Percentiles rank a stretch among this genome's conserved stretches.
These are phyloP conservation scores for Blastomyces parvus DNA, from an alignment of 2,329 filamentous ascomycete genomes.

Conservation along the genomic window DNA sequence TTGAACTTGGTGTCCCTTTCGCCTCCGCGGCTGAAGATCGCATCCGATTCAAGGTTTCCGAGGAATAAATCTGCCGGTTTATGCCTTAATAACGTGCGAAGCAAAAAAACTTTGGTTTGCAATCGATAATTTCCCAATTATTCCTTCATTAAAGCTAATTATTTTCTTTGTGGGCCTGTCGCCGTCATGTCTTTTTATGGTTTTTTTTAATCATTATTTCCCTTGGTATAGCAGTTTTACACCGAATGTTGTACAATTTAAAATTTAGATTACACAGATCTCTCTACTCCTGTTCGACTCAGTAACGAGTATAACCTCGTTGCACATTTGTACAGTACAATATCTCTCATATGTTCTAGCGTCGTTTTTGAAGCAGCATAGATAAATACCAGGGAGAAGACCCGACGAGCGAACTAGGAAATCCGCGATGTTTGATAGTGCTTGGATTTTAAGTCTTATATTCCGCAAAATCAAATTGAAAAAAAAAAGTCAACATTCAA, in stretches of 20 bases:
- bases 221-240: neutral
- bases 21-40: conserved; percentile 50
- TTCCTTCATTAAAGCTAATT: neutral
- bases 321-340: neutral
- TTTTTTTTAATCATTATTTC: neutral
- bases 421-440: neutral
- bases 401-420: neutral
- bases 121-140: neutral
- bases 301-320: neutral
- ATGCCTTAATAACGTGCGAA: neutral
- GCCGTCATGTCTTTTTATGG: conserved; percentile 10
- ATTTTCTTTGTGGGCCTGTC: conserved; percentile 7
- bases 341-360: conserved; percentile 1
- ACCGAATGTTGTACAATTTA: neutral
- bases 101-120: neutral
- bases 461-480: neutral
- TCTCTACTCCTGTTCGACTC: conserved; percentile 8
- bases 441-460: neutral
- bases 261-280: conserved; percentile 7
- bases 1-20: conserved; percentile 93
- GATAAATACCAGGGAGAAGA: neutral
- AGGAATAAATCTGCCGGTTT: conserved; percentile 22
- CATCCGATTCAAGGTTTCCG: conserved; percentile 55
- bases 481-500: neutral
- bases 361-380: conserved; percentile 3